Base-by-base conservation (phyloP, 371 early-diverging fungal genomes). In the Apophysomyces elegans region DNA sequence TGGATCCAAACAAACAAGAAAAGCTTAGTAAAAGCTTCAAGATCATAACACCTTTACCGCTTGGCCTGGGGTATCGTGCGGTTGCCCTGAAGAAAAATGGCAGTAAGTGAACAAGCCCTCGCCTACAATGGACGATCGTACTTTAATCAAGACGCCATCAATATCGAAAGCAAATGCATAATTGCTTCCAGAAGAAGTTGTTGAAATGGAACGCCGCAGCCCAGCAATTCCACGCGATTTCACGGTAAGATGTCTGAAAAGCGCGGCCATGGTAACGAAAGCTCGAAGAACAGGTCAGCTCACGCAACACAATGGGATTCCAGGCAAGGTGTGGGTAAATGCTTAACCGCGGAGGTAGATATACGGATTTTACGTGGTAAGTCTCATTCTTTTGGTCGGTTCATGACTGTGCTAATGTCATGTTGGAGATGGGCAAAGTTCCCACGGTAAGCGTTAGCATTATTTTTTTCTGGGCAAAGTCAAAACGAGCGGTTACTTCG, bases 121-220 rank as follows among this genome's bases (percentile, higher is more conserved):
- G 21, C 21, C 46, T 37, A n/a, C 21, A 50, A 36, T 26, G 16
- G 12, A 14, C 35, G 16, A 37, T 41, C 13, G 58, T 74, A 88
- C 90, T 77, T 90, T 90, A 65, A 92, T 84, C 56, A 93, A 83
- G 35, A 93, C 93, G 50, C 93, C 93, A 66, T 92, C 93, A 71
- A 92, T 90, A 64, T 92, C 93, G 63, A 92, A 87, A 36, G 89
- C 92, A 71, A 91, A 84, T 1, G 86, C 91, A 75, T 84, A 87
- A 41, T 81, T 75, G 41, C 41, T 41, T 11, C 41, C 41, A 8
- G 73, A 69, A 9, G 58, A 68, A 16, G 39, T 37, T 3, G 66
- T 58, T 7, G 78, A 63, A 36, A 63, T 32, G n/a, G 26, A 21
- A 11, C 63, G 56, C 21, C 21, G 54, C 21, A 26, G 21, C 11